Evolutionary conservation across 2,329 filamentous ascomycete species (phyloP).

Genomic region (Lachnellula occidentalis): DNA sequence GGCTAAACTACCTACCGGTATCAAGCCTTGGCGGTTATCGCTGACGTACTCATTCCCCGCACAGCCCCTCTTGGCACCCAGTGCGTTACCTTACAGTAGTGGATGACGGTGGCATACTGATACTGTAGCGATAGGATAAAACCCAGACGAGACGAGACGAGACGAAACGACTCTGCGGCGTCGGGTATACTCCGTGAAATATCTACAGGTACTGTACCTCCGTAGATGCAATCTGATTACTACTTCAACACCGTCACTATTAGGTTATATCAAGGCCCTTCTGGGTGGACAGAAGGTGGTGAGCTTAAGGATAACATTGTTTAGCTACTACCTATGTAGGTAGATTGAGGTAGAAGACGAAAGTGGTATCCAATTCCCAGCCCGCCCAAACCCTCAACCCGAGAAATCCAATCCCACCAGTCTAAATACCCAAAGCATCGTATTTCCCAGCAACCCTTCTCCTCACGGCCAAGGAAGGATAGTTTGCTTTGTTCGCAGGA

Average conservation of each 20-base stretch:
- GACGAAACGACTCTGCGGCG: too few relatives aligned
- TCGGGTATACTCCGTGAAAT: too few relatives aligned
- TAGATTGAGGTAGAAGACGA: not conserved
- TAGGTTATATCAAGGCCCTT: too few relatives aligned
- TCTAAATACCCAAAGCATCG: constrained; percentile 21
- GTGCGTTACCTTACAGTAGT: constrained; percentile 3
- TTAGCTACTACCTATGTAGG: too few relatives aligned
- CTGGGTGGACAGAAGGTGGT: too few relatives aligned
- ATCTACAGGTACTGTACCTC: too few relatives aligned
- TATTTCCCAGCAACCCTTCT: constrained; percentile 21
- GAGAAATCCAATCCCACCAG: not conserved
- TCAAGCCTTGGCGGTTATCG: too few relatives aligned
- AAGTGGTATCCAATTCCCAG: not conserved
- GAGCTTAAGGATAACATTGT: too few relatives aligned
- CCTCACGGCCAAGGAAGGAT: constrained; percentile 18
- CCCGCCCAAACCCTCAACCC: not conserved
- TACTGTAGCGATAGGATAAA: not conserved
- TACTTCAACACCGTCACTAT: too few relatives aligned
- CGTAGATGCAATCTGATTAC: too few relatives aligned
- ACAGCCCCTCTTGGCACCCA: constrained; percentile 21
- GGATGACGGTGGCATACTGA: not conserved
- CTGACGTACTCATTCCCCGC: constrained; percentile 8
- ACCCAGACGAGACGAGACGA: not conserved
- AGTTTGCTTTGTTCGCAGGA: constrained; percentile 10
- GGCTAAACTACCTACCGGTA: too few relatives aligned